Conservation (phyloP, 2,329 filamentous ascomycete species). For the Hypoxylon sp. region DNA sequence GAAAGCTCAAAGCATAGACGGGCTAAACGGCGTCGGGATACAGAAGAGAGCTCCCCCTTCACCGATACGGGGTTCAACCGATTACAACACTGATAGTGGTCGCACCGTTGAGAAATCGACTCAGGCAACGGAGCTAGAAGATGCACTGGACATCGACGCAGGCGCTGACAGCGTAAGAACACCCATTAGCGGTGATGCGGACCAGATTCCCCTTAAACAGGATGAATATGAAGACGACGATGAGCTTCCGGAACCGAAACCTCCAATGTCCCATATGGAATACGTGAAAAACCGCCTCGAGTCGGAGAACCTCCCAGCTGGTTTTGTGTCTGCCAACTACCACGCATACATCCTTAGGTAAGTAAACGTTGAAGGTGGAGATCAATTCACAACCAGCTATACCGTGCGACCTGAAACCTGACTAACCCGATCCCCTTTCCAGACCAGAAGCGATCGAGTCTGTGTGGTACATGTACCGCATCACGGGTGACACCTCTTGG, state of each 20-base stretch:
- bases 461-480: constrained; percentile 91
- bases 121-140: constrained; percentile 34
- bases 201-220: constrained; percentile 51
- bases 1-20: neutral
- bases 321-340: constrained; percentile 64
- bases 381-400: neutral
- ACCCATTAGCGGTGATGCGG: constrained; percentile 38
- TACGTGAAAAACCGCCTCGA: constrained; percentile 64
- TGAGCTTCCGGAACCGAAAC: constrained; percentile 53
- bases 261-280: constrained; percentile 68
- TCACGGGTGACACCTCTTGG: constrained; percentile 82
- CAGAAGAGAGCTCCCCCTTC: constrained; percentile 47
- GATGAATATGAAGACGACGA: constrained; percentile 45
- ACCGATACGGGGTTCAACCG: constrained; percentile 4
- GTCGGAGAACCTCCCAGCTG: constrained; percentile 63
- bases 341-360: constrained; percentile 74
- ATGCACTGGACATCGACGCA: constrained; percentile 30
- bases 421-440: constrained; percentile 21
- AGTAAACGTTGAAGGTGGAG: constrained; percentile 43
- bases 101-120: constrained; percentile 5
- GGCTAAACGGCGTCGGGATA: constrained; percentile 20
- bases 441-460: constrained; percentile 90
- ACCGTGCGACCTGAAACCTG: neutral
- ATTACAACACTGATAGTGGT: constrained; percentile 13
- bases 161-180: constrained; percentile 12